These are phyloP conservation scores for Filobasidium floriforme DNA, from an alignment of 768 basidiomycete genomes.

Conservation along the genomic window DNA sequence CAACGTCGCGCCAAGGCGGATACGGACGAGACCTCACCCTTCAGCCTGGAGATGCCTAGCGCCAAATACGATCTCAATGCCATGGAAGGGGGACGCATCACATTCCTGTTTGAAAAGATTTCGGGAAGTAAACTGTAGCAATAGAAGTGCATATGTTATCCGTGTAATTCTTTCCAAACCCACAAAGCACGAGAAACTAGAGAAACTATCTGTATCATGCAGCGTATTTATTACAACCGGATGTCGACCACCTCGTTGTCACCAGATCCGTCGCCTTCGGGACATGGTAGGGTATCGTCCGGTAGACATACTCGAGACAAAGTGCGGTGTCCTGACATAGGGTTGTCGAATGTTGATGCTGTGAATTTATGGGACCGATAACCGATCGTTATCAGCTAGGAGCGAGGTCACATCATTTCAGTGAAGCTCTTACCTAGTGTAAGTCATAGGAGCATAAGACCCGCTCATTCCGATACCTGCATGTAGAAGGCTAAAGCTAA, in stretches of 20 bases:
- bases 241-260: too few species aligned
- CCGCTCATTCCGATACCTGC: neutral
- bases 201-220: too few species aligned
- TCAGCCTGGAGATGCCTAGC: slow-evolving; percentile 8
- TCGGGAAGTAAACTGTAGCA: slow-evolving; percentile 14
- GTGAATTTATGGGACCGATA: too few species aligned
- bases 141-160: neutral
- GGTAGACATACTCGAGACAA: too few species aligned
- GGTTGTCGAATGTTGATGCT: too few species aligned
- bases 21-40: neutral
- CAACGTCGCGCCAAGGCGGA: neutral
- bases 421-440: neutral
- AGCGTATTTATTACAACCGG: too few species aligned
- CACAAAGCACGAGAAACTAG: too few species aligned
- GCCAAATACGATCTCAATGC: slow-evolving; percentile 33
- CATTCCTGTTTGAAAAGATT: slow-evolving; percentile 42
- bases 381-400: too few species aligned
- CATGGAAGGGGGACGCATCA: slow-evolving; percentile 36
- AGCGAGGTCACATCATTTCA: neutral
- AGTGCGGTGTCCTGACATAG: too few species aligned
- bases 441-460: neutral
- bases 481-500: neutral
- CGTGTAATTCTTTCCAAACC: too few species aligned
- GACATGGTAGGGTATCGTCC: too few species aligned
- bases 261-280: too few species aligned